phyloP scores from a whole-genome alignment of 305 asterid genomes.

The Stenogyne calaminthoides region DNA sequence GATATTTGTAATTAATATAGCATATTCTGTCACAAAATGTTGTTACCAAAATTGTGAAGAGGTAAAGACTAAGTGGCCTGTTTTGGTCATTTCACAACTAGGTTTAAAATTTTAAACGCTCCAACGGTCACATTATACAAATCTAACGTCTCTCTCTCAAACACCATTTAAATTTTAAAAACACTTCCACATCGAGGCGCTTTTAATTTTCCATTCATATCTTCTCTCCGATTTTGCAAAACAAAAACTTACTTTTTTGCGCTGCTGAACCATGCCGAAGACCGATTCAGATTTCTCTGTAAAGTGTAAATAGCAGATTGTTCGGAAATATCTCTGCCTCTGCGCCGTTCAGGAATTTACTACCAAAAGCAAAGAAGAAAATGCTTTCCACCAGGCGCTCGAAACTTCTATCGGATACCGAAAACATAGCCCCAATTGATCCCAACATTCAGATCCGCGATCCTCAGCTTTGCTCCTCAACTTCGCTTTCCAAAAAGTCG shows the following conservation, averaged over 20 bases:
- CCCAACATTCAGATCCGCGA: conserved; percentile 68
- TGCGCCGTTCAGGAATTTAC: conserved; percentile 58
- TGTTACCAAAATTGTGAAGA: neutral
- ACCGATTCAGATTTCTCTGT: conserved; percentile 51
- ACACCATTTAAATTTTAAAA: conserved; percentile 35
- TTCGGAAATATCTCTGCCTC: conserved; percentile 69
- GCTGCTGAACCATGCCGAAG: conserved; percentile 36
- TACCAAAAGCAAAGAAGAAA: conserved; percentile 66
- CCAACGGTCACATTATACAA: conserved; percentile 58
- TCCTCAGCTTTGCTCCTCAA: conserved; percentile 58
- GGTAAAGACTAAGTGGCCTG: neutral
- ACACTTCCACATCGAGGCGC: conserved; percentile 4
- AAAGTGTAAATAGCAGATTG: conserved; percentile 58
- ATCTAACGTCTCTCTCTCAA: conserved; percentile 34
- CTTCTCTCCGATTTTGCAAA: neutral
- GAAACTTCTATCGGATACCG: conserved; percentile 46
- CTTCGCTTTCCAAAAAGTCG: conserved; percentile 50
- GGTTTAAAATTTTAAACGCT: conserved; percentile 49
- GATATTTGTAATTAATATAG: too few relatives aligned
- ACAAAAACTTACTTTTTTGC: neutral
- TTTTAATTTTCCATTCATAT: conserved; percentile 20
- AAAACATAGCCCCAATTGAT: conserved; percentile 70
- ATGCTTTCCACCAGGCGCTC: conserved; percentile 41
- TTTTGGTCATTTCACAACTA: conserved; percentile 32
- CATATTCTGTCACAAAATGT: neutral